Evolutionary conservation across 768 basidiomycete species (phyloP), one percentile per base, ranked within the genome.

Genomic region (Psilocybe tampanensis): DNA sequence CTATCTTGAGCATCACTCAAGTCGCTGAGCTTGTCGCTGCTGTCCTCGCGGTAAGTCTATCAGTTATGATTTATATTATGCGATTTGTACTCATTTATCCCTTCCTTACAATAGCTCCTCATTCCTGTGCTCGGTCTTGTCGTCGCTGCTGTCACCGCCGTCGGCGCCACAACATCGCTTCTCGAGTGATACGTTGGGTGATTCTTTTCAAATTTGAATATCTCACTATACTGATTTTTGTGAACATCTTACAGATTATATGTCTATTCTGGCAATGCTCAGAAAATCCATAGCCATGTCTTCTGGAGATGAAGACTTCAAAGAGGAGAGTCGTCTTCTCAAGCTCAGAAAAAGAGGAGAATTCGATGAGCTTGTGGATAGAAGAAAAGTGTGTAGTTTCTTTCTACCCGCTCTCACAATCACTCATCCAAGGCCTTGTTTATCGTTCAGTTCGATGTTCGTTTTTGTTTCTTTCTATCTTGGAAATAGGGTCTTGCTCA

Each of bases 331-430:
- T 62, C 58, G 44, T 51, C 63, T 36, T 60, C 66, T 4, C 77
- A 74, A 3, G 75, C 73, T 18, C 69, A 71, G 18, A 92, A 92
- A 77, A 90, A 89, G 68, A 73, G 90, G 36, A 79, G 85, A 59
- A 80, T 92, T 26, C 88, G 90, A 70, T 74, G 91, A 24, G 91
- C 91, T 8, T 94, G 92, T 66, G 92, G 92, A 33, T 77, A 90
- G 55, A 94, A 93, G 79, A 95, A 95, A 74, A 86, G 90, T 88
- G 56, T 88, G 56, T 60, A 83, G 41, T 17, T 26, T 15, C 12
- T 19, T 47, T 29, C 36, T 3, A 39, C 45, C 39, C 24, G 41
- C 23, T 36, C 34, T 44, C 47, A 44, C 43, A 22, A 60, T 48
- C 50, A 22, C 56, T 58, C 24, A 60, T 34, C 22, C 59, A 24